These are phyloP conservation scores for Podila horticola DNA, from an alignment of 192 early-diverging fungal species.

Conservation along the genomic window DNA sequence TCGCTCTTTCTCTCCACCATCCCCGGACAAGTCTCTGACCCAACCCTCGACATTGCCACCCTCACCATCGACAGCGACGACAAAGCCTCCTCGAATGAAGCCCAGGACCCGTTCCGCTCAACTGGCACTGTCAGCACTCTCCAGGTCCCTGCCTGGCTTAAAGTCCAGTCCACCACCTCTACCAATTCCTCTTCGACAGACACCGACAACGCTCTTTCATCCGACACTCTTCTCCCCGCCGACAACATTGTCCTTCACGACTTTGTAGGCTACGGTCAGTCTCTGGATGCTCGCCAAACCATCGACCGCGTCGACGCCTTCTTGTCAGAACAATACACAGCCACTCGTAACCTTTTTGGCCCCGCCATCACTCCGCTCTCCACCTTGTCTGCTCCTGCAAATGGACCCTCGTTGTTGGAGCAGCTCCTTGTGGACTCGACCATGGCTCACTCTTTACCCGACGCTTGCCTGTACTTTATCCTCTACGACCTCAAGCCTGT, in stretches of 20 bases:
- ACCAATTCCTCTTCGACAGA: not conserved
- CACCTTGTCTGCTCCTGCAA: slow-evolving; percentile 10
- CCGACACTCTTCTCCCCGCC: slow-evolving; percentile 18
- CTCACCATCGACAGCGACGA: slow-evolving; percentile 15
- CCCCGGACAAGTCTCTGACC: slow-evolving; percentile 30
- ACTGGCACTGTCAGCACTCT: slow-evolving; percentile 41
- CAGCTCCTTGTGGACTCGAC: slow-evolving; percentile 42
- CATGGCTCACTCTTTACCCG: slow-evolving; percentile 41
- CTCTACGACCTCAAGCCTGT: slow-evolving; percentile 72
- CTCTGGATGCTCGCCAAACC: slow-evolving; percentile 24
- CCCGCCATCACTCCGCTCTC: slow-evolving; percentile 28
- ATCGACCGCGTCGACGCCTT: slow-evolving; percentile 42
- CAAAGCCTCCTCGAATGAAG: not conserved
- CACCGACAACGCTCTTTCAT: not conserved
- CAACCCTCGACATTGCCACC: slow-evolving; percentile 9
- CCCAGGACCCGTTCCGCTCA: slow-evolving; percentile 1
- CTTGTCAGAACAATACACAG: slow-evolving; percentile 34
- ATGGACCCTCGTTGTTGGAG: slow-evolving; percentile 28
- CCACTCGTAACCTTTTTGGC: slow-evolving; percentile 40
- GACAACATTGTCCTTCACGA: slow-evolving; percentile 43
- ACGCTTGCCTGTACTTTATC: slow-evolving; percentile 50
- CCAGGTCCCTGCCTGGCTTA: slow-evolving; percentile 37
- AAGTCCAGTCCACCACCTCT: slow-evolving; percentile 8
- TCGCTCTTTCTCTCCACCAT: slow-evolving; percentile 28
- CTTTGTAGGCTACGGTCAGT: slow-evolving; percentile 51